phyloP scores from a whole-genome alignment of 768 basidiomycete genomes.

The Mycena filopes region DNA sequence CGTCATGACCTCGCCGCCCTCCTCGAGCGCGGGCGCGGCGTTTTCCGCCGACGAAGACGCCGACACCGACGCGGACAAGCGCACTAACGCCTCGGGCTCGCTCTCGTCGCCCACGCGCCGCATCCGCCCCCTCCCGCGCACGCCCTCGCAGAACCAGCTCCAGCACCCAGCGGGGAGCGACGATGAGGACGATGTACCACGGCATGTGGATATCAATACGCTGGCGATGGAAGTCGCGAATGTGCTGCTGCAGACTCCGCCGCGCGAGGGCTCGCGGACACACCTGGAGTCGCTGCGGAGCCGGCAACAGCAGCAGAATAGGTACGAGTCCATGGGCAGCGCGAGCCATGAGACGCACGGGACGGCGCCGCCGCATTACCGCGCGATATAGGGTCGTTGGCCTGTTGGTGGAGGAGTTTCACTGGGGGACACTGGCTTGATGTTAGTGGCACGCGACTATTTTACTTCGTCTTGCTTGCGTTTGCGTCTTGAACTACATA shows the following conservation, averaged over 20 bases:
- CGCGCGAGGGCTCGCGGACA: constrained; percentile 18
- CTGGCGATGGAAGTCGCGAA: constrained; percentile 44
- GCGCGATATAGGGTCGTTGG: neutral
- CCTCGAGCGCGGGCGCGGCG: neutral
- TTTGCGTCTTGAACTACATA: too few relatives aligned
- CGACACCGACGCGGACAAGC: constrained; percentile 4
- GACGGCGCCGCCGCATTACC: constrained; percentile 22
- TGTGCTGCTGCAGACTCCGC: constrained; percentile 38
- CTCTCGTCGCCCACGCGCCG: neutral
- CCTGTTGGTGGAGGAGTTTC: too few relatives aligned
- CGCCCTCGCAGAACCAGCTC: constrained; percentile 20
- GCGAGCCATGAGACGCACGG: neutral
- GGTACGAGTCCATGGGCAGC: constrained; percentile 1
- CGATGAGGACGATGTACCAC: constrained; percentile 2
- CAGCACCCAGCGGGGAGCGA: neutral
- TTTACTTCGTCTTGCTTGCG: too few relatives aligned
- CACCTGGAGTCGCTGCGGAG: constrained; percentile 12
- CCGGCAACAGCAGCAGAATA: neutral
- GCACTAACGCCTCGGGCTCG: neutral
- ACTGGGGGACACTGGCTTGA: too few relatives aligned
- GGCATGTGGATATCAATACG: constrained; percentile 35
- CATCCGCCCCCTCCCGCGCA: constrained; percentile 21
- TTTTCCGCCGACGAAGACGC: neutral
- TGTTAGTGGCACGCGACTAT: too few relatives aligned
- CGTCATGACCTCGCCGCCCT: neutral